These are phyloP conservation scores for Lepidium africanum DNA, from an alignment of 345 rosid species.

Conservation along the genomic window DNA sequence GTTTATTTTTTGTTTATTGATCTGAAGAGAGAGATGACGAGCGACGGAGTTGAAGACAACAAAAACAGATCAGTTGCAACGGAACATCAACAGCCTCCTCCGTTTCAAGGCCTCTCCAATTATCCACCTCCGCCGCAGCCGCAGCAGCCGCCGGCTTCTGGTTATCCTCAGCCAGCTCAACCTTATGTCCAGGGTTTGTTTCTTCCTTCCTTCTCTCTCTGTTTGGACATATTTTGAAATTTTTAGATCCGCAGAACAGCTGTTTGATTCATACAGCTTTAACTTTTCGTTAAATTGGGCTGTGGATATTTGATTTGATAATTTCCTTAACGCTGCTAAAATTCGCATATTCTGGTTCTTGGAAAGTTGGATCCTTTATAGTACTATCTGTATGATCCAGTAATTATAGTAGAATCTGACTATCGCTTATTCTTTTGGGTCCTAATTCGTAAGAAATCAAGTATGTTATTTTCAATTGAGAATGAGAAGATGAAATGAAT, in stretches of 20 bases:
- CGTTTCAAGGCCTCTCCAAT: constrained; percentile 23
- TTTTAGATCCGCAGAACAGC: neutral
- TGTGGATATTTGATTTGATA: neutral
- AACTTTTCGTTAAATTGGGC: neutral
- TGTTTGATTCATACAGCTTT: neutral
- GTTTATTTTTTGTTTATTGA: neutral
- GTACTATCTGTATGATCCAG: neutral
- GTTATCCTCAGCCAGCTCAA: constrained; percentile 29
- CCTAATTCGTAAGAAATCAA: neutral
- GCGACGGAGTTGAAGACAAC: neutral
- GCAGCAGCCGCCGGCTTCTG: neutral
- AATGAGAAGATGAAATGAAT: neutral
- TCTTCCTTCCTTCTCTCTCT: constrained; percentile 2
- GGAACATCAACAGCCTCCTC: constrained; percentile 14
- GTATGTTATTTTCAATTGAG: neutral
- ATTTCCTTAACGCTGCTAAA: neutral
- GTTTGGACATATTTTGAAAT: neutral
- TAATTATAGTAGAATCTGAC: neutral
- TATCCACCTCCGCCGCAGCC: constrained; percentile 20
- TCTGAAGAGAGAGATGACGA: constrained; percentile 19
- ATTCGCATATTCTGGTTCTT: neutral
- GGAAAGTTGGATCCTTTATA: neutral
- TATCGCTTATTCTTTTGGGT: neutral
- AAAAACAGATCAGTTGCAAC: constrained; percentile 18
- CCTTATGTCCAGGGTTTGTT: constrained; percentile 9